Evolutionary conservation across 805 yeast species (phyloP), one percentile per base, ranked within the genome.

Genomic region (Ogataea chonburiensis): DNA sequence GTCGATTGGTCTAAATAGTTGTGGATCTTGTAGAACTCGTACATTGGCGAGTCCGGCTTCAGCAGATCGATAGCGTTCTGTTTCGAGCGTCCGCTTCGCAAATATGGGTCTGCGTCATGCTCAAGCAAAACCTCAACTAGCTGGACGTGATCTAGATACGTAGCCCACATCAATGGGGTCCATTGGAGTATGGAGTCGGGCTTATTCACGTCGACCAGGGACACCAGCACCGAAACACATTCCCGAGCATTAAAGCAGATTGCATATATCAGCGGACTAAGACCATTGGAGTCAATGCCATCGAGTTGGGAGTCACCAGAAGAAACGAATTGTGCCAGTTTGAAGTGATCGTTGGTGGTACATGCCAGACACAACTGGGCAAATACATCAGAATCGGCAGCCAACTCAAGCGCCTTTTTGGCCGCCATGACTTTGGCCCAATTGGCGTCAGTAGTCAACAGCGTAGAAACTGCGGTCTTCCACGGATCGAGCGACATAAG

Each of bases 141-240:
- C 9, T 70, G 68, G 40, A 72, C 58, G 36, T 76, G 75, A 36
- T 77, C 73, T 46, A 80, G 68, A 47, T 79, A 73, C 3, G 86
- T 76, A 0, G 94, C 89, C 95, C 95, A 86, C 93, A 85, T 86
- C 28, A 85, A 58, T 8, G 96, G 86, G 0, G 86, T 73, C 58
- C 76, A 79, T 3, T 73, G 68, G 16, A 73, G 55, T 15, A 75
- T 37, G 2, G 67, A 61, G 47, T 81, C 89, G 7, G 58, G 50
- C 23, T 63, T 47, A 48, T 79, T 79, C 6, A 75, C 68, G 47
- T 75, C 77, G 5, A 66, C 74, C 27, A 68, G 63, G 17, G 60
- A 58, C 15, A 66, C 47, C 14, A 80, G 54, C 1, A 78, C 52
- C 27, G 79, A 81, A 2, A 71, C 71, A 28, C 73, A 63, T 6